Evolutionary conservation across 164 flowering plant species (phyloP).

Genomic region (Nelumbo lutea): DNA sequence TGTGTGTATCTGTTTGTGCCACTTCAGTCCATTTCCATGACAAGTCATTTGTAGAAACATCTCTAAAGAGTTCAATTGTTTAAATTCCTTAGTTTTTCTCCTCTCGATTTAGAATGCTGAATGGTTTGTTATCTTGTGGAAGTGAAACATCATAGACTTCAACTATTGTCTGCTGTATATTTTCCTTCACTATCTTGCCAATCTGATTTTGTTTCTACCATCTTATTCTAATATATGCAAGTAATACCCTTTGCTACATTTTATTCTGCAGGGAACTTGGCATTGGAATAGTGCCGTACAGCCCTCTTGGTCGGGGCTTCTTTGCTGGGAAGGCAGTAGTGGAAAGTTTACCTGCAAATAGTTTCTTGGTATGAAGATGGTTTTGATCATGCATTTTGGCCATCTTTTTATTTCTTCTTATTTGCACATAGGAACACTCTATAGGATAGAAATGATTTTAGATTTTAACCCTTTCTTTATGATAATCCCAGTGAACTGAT

Average conservation of each 20-base stretch:
- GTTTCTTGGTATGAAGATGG: conserved; percentile 17
- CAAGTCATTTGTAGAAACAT: too few relatives aligned
- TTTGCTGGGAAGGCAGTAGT: conserved; percentile 36
- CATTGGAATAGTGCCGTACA: conserved; percentile 38
- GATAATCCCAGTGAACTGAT: background rate
- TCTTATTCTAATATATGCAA: background rate
- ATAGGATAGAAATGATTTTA: background rate
- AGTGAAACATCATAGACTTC: background rate
- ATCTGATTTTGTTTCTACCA: background rate
- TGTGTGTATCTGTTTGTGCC: too few relatives aligned
- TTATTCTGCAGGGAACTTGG: conserved; percentile 34
- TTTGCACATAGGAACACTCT: background rate
- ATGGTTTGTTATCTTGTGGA: background rate
- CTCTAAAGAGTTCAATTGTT: background rate
- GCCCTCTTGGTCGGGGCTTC: conserved; percentile 48
- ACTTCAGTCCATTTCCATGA: too few relatives aligned
- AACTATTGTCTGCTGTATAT: background rate
- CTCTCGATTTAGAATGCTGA: background rate
- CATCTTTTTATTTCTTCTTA: background rate
- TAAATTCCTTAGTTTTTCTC: background rate
- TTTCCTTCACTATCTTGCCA: background rate
- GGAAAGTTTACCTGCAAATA: conserved; percentile 22
- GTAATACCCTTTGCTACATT: background rate
- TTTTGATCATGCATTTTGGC: background rate
- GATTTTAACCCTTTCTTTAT: background rate